Base-by-base conservation (phyloP, 1,139 yeast species). In the Candida sanyaensis region DNA sequence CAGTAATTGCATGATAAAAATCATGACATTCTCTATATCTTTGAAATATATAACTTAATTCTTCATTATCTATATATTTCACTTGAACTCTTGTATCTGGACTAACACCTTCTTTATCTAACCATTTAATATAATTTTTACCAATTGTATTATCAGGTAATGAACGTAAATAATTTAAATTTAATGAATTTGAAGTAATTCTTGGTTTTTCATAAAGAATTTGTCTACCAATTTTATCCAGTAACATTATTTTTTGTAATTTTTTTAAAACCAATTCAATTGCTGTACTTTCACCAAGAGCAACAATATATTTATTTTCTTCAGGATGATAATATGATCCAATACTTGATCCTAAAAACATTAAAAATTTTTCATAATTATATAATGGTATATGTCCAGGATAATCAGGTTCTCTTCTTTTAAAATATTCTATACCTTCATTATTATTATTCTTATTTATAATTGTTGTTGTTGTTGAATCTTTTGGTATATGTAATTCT, bases 11-110 rank as follows among this genome's bases (percentile, higher is more conserved):
- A 64, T 93, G 99, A 62, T 91, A 93, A 60, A 93, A 93, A 64
- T 93, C 99, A 60, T 93, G 99, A 62, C 97, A 92, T 63, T 93
- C 98, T 45, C 99, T 80, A 65, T 93, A 93, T 55, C 99, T 72
- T 64, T 91, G 96, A 75, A 84, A 90, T 13, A 93, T 87, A 61
- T 87, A 93, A 1, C 97, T 97, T 58, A 91, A 80, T 60, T 90
- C 96, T 38, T 89, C 95, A 62, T 93, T 91, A 55, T 89, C 95
- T 37, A 93, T 89, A 64, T 81, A 93, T 50, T 83, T 80, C 5
- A 93, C 98, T 0, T 90, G 86, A 2, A 87, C 92, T 56, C 99
- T 75, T 0, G 97, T 91, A 63, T 95, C 99, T 1, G 98, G 97
- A 9, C 95, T 85, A 0, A 90, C 96, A 0, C 93, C 90, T 64